phyloP scores from a whole-genome alignment of 306 rosid species.

The Lotus japonicus region DNA sequence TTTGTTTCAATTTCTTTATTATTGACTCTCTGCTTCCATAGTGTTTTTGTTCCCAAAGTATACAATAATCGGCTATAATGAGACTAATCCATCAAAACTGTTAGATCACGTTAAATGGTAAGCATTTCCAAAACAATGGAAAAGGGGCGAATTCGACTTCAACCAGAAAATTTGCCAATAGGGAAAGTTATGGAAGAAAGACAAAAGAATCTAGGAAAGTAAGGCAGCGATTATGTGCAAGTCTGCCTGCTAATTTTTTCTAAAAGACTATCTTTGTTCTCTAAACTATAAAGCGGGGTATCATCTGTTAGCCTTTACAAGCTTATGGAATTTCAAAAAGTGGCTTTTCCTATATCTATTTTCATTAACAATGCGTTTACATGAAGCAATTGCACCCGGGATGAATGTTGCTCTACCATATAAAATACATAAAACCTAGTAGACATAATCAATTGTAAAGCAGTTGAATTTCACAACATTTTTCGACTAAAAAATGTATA shows the following conservation, averaged over 20 bases:
- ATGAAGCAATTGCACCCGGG: slow-evolving; percentile 26
- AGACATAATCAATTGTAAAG: no score
- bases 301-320: background rate
- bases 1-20: slow-evolving; percentile 15
- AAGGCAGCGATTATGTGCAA: background rate
- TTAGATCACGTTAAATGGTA: no score
- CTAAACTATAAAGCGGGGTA: slow-evolving; percentile 12
- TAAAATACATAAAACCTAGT: background rate
- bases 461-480: no score
- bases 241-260: background rate
- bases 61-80: no score
- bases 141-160: slow-evolving; percentile 7
- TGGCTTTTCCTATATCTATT: slow-evolving; percentile 22
- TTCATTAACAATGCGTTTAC: slow-evolving; percentile 21
- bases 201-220: slow-evolving; percentile 32
- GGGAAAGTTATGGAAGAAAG: slow-evolving; percentile 22
- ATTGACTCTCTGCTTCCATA: background rate
- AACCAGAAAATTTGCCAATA: background rate
- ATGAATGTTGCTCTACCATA: slow-evolving; percentile 14
- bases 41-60: no score
- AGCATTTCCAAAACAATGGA: background rate
- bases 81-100: no score
- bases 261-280: slow-evolving; percentile 48
- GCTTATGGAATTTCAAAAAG: slow-evolving; percentile 36
- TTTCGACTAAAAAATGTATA: no score